Percentiles rank a stretch among this genome's conserved stretches.
phyloP scores from a whole-genome alignment of 306 rosid species.

The Acacia confusa region DNA sequence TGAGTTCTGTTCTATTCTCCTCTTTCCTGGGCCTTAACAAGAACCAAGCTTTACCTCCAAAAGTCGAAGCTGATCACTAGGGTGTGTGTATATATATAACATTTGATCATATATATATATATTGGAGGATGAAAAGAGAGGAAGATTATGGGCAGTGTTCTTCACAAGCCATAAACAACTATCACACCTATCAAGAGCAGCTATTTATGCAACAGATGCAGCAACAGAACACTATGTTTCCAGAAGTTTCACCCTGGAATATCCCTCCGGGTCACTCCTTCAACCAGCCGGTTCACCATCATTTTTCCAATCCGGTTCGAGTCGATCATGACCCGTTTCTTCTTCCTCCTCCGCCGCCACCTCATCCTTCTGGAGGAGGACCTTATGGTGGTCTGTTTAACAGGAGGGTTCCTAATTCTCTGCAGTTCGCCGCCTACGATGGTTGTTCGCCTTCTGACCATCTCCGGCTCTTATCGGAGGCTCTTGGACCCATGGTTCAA shows the following conservation, averaged over 20 bases:
- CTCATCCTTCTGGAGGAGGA: neutral
- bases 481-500: conserved; percentile 60
- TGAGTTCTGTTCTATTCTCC: neutral
- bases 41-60: neutral
- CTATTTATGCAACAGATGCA: conserved; percentile 53
- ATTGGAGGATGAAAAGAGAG: conserved; percentile 48
- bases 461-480: conserved; percentile 73
- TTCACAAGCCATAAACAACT: conserved; percentile 59
- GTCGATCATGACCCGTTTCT: conserved; percentile 58
- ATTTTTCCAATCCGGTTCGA: conserved; percentile 38
- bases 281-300: conserved; percentile 37
- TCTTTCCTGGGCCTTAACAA: neutral
- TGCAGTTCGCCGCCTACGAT: conserved; percentile 2
- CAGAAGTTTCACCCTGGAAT: conserved; percentile 69
- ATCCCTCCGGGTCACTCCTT: conserved; percentile 57
- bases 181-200: conserved; percentile 72
- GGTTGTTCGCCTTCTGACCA: conserved; percentile 34
- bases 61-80: neutral
- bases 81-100: neutral
- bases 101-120: neutral
- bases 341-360: conserved; percentile 49
- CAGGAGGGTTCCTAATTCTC: conserved; percentile 50
- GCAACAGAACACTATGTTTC: conserved; percentile 45
- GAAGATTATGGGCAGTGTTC: conserved; percentile 79
- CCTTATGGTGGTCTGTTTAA: conserved; percentile 66